Conservation (phyloP, 768 basidiomycete species). For the Lactarius pseudohatsudake region DNA sequence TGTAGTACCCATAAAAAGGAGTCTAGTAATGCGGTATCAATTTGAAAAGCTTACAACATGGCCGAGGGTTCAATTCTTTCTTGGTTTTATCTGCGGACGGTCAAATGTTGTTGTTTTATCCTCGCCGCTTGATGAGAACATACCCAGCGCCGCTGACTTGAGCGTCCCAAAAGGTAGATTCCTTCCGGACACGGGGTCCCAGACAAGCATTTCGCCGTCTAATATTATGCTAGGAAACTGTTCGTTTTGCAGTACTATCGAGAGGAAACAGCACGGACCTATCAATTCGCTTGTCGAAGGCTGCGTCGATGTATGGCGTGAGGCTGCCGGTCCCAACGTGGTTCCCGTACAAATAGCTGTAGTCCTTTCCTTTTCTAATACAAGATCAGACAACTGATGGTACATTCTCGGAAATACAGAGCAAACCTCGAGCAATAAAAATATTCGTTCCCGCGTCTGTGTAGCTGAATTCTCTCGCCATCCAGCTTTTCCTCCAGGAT, state of each 20-base stretch:
- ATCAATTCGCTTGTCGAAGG: constrained; percentile 72
- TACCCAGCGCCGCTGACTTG: constrained; percentile 89
- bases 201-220: constrained; percentile 98
- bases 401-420: not conserved
- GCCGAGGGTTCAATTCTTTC: constrained; percentile 72
- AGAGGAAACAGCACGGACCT: constrained; percentile 55
- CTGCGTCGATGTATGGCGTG: constrained; percentile 79
- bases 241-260: not conserved
- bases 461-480: constrained; percentile 94
- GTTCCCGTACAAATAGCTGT: constrained; percentile 89
- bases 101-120: not conserved
- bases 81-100: constrained; percentile 60
- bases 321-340: constrained; percentile 80
- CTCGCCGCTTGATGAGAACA: constrained; percentile 13
- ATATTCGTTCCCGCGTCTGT: constrained; percentile 88
- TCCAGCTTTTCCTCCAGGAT: constrained; percentile 97
- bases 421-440: constrained; percentile 87
- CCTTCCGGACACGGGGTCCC: constrained; percentile 87
- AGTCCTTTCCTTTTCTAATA: constrained; percentile 82
- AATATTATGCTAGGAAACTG: constrained; percentile 68
- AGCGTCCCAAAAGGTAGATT: constrained; percentile 91
- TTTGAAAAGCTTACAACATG: constrained; percentile 69
- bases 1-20: constrained; percentile 35
- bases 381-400: constrained; percentile 10
- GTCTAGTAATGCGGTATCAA: not conserved